A percentile compares a stretch with the other conserved stretches of the same genome.
phyloP scores from a whole-genome alignment of 345 rosid genomes.

The Aquilaria sinensis region DNA sequence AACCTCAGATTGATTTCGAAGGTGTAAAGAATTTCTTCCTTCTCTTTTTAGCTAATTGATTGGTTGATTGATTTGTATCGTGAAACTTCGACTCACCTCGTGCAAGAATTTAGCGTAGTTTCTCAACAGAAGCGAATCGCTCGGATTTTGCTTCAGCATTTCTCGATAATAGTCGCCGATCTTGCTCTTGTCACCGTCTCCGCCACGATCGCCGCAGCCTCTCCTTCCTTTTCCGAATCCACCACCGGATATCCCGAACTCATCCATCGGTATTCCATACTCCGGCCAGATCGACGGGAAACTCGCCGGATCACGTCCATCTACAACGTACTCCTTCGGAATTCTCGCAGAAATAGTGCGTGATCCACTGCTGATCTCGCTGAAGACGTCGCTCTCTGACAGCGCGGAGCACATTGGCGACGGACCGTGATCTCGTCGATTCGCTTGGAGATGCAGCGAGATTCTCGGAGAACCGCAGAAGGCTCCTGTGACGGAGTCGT shows the following conservation, averaged over 20 bases:
- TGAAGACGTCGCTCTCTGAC: slow-evolving; percentile 46
- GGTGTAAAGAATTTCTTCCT: too few species aligned
- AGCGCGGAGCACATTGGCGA: slow-evolving; percentile 33
- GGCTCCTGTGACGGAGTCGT: slow-evolving; percentile 28
- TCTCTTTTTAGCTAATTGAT: too few species aligned
- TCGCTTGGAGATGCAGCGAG: slow-evolving; percentile 37
- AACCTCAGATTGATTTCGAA: too few species aligned
- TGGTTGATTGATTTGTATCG: neutral
- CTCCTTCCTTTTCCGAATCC: slow-evolving; percentile 24
- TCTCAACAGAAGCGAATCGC: slow-evolving; percentile 55
- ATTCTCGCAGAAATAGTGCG: slow-evolving; percentile 30
- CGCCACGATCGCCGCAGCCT: slow-evolving; percentile 17
- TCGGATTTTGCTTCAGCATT: slow-evolving; percentile 59
- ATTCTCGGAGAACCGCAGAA: slow-evolving; percentile 39
- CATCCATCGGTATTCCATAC: slow-evolving; percentile 33
- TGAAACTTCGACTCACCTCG: slow-evolving; percentile 39
- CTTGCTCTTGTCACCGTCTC: slow-evolving; percentile 29
- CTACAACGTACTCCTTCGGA: slow-evolving; percentile 40
- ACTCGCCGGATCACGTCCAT: neutral
- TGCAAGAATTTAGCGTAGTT: slow-evolving; percentile 73
- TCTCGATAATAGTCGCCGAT: slow-evolving; percentile 62
- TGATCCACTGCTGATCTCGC: slow-evolving; percentile 24
- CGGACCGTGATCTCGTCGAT: slow-evolving; percentile 17
- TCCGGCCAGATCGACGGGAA: slow-evolving; percentile 27
- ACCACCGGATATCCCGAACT: slow-evolving; percentile 25